Evolutionary conservation across 148 eudicot species (phyloP).

Genomic region (Chenopodium suecicum): DNA sequence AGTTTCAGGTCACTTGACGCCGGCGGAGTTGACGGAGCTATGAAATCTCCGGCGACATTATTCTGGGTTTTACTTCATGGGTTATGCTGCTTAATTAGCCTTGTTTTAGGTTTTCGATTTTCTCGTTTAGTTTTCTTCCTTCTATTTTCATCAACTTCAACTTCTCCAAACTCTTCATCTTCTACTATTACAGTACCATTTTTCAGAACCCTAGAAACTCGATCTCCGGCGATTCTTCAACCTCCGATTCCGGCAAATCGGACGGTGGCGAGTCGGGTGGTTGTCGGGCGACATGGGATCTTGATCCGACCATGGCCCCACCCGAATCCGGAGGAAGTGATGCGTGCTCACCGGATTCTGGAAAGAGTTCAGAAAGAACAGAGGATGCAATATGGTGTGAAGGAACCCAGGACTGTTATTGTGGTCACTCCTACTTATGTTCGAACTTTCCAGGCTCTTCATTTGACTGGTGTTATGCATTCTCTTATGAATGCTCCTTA

Average conservation of each 20-base stretch:
- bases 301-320: slow-evolving; percentile 95
- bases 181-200: slow-evolving; percentile 31
- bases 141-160: slow-evolving; percentile 27
- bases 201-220: slow-evolving; percentile 6
- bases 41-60: slow-evolving; percentile 58
- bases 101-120: slow-evolving; percentile 83
- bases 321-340: slow-evolving; percentile 82
- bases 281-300: slow-evolving; percentile 93
- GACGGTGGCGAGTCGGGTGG: slow-evolving; percentile 52
- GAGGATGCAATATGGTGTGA: slow-evolving; percentile 78
- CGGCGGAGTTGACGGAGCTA: slow-evolving; percentile 25
- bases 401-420: slow-evolving; percentile 60
- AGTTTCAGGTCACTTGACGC: slow-evolving; percentile 40
- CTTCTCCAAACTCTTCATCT: slow-evolving; percentile 31
- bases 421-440: slow-evolving; percentile 91
- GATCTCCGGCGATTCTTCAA: slow-evolving; percentile 17
- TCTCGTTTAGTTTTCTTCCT: slow-evolving; percentile 76
- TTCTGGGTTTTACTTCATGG: slow-evolving; percentile 71
- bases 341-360: slow-evolving; percentile 76
- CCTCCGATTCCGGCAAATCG: slow-evolving; percentile 33
- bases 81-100: slow-evolving; percentile 71
- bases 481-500: slow-evolving; percentile 80
- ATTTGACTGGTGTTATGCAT: slow-evolving; percentile 88
- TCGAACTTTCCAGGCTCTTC: slow-evolving; percentile 80
- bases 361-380: slow-evolving; percentile 89